Conservation (phyloP, 768 basidiomycete species). For the Exidia glandulosa region DNA sequence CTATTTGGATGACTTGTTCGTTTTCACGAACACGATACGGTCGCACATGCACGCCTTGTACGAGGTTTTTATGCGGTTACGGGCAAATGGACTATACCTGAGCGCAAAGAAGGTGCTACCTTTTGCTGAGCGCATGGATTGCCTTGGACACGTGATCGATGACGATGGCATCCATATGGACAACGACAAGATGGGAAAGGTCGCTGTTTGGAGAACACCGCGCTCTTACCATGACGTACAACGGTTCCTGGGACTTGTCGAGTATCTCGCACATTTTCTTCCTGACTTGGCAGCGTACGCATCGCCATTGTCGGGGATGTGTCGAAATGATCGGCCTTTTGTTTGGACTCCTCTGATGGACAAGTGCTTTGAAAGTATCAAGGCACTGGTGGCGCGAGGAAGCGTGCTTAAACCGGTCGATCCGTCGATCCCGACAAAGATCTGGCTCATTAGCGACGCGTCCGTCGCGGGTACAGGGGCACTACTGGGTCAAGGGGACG, state of each 20-base stretch:
- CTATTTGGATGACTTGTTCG: slow-evolving; percentile 36
- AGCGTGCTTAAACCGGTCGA: slow-evolving; percentile 2
- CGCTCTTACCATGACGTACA: slow-evolving; percentile 25
- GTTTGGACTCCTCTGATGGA: slow-evolving; percentile 18
- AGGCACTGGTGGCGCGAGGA: not conserved
- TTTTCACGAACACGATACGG: slow-evolving; percentile 24
- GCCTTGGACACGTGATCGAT: slow-evolving; percentile 31
- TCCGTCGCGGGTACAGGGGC: not conserved
- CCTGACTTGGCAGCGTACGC: slow-evolving; percentile 24
- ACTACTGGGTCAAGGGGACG: not conserved
- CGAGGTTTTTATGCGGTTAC: slow-evolving; percentile 20
- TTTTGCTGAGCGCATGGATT: slow-evolving; percentile 21
- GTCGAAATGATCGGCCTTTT: slow-evolving; percentile 17
- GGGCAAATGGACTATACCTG: slow-evolving; percentile 20
- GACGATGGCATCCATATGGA: slow-evolving; percentile 27
- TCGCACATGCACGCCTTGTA: slow-evolving; percentile 27
- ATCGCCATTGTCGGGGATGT: slow-evolving; percentile 19
- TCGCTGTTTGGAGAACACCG: slow-evolving; percentile 25
- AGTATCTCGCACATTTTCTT: slow-evolving; percentile 28
- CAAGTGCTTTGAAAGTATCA: slow-evolving; percentile 13
- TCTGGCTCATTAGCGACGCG: not conserved
- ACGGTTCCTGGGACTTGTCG: slow-evolving; percentile 28
- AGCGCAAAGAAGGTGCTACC: slow-evolving; percentile 24
- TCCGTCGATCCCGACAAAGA: not conserved
- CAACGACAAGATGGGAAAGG: slow-evolving; percentile 22